Evolutionary conservation across 352 stramenopile species (phyloP).

Genomic region (Aphanomyces invadans): DNA sequence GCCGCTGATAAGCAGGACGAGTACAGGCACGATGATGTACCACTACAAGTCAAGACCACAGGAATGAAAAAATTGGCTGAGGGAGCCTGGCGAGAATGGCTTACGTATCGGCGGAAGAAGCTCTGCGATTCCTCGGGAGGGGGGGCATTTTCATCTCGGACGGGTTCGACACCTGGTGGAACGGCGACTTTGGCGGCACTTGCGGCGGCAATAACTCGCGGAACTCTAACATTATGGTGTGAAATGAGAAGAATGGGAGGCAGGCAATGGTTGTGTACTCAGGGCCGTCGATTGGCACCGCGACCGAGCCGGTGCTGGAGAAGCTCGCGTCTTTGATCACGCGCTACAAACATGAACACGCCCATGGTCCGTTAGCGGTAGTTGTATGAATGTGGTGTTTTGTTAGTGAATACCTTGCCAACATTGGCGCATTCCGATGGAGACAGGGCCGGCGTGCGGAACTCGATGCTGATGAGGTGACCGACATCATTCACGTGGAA

Average conservation of each 20-base stretch:
- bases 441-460: constrained; percentile 54
- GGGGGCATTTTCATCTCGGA: constrained; percentile 57
- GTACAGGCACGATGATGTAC: constrained; percentile 76
- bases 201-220: constrained; percentile 4
- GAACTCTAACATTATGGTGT: too few species aligned
- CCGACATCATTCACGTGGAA: constrained; percentile 73
- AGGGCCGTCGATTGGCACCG: constrained; percentile 55
- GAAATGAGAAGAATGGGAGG: too few species aligned
- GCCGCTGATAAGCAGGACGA: constrained; percentile 68
- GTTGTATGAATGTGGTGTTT: too few species aligned
- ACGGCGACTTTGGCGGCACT: constrained; percentile 47
- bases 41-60: constrained; percentile 36
- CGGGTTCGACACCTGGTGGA: constrained; percentile 63
- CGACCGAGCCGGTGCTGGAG: constrained; percentile 40
- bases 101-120: constrained; percentile 79
- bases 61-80: neutral
- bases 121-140: constrained; percentile 60
- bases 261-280: too few species aligned
- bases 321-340: constrained; percentile 58
- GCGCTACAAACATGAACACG: constrained; percentile 30
- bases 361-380: too few species aligned
- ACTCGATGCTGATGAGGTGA: constrained; percentile 76
- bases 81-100: constrained; percentile 20
- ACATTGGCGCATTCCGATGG: constrained; percentile 38
- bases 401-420: constrained; percentile 39